These are phyloP conservation scores for Fomitopsis pinicola DNA, from an alignment of 1,284 basidiomycete species.

Conservation along the genomic window DNA sequence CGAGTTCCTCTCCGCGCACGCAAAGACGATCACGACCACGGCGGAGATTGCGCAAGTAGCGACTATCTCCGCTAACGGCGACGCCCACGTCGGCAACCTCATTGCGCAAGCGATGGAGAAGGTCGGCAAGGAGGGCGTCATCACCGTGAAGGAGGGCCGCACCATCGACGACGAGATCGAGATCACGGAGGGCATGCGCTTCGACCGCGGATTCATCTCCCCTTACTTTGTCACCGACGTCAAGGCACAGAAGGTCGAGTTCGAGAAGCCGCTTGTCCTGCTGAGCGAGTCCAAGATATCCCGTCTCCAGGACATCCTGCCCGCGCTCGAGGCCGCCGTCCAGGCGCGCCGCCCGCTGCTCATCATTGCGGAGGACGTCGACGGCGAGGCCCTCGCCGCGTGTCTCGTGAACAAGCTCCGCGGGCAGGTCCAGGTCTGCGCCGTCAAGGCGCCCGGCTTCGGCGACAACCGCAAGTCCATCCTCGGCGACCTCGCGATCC, in stretches of 20 bases:
- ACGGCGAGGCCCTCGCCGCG: slow-evolving; percentile 96
- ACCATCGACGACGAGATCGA: slow-evolving; percentile 99
- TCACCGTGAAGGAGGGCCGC: slow-evolving; percentile 98
- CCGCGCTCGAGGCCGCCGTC: slow-evolving; percentile 89
- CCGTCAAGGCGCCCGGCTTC: slow-evolving; percentile 97
- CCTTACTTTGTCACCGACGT: slow-evolving; percentile 99
- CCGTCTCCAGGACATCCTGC: slow-evolving; percentile 91
- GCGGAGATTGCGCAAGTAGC: slow-evolving; percentile 98
- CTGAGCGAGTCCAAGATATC: slow-evolving; percentile 99
- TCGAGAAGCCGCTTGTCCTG: slow-evolving; percentile 94
- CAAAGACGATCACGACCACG: slow-evolving; percentile 94
- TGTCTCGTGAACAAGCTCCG: slow-evolving; percentile 99
- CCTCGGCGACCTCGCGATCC: slow-evolving; percentile 94
- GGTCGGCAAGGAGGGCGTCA: slow-evolving; percentile 99
- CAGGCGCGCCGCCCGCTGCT: slow-evolving; percentile 89
- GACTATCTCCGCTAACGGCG: slow-evolving; percentile 98
- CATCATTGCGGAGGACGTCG: slow-evolving; percentile 96
- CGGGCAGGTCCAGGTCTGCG: slow-evolving; percentile 89
- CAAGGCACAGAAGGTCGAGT: slow-evolving; percentile 95
- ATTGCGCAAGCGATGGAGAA: slow-evolving; percentile 99
- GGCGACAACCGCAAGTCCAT: slow-evolving; percentile 99
- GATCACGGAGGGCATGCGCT: slow-evolving; percentile 99
- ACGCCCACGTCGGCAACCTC: slow-evolving; percentile 89
- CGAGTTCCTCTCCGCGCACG: slow-evolving; percentile 84
- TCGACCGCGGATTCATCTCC: slow-evolving; percentile 98